Percentiles rank a stretch among this genome's conserved stretches.
Conservation (phyloP, 23 red algal species). For the Gracilariopsis chorda region DNA sequence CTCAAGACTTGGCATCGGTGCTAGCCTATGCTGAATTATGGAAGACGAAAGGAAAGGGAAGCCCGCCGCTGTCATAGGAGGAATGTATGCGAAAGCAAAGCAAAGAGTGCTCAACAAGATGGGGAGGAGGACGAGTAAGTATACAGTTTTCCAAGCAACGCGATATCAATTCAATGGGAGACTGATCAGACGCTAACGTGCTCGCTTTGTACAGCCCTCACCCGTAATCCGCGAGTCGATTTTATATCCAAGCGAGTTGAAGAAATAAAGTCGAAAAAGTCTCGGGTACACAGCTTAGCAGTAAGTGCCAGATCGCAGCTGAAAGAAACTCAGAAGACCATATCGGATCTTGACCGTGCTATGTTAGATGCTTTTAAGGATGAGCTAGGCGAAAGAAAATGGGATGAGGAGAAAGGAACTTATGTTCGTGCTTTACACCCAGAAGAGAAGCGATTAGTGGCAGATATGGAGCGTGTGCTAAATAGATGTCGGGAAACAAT, state of each 20-base stretch:
- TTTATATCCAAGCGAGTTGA: conserved; percentile 82
- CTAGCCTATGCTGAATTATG: too few species aligned
- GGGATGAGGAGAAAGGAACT: conserved; percentile 69
- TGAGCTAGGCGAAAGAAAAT: conserved; percentile 76
- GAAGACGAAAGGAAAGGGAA: conserved; percentile 66
- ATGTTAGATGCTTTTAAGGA: conserved; percentile 76
- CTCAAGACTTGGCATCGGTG: too few species aligned
- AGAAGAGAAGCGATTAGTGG: conserved; percentile 72
- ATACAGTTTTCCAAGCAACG: background rate
- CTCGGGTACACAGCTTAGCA: conserved; percentile 23
- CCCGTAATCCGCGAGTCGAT: conserved; percentile 75
- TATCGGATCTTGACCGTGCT: conserved; percentile 49
- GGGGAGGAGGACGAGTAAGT: conserved; percentile 86
- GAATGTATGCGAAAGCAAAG: conserved; percentile 96
- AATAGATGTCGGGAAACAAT: conserved; percentile 38
- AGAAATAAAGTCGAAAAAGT: conserved; percentile 72
- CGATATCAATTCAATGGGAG: too few species aligned
- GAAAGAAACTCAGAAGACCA: conserved; percentile 19
- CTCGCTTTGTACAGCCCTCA: conserved; percentile 27
- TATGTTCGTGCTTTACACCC: conserved; percentile 58
- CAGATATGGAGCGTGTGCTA: conserved; percentile 65
- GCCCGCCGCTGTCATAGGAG: conserved; percentile 64
- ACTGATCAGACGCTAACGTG: background rate
- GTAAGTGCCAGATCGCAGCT: conserved; percentile 33
- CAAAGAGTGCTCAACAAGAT: conserved; percentile 97